Conservation (phyloP, 768 basidiomycete genomes). For the Tricholoma matsutake region DNA sequence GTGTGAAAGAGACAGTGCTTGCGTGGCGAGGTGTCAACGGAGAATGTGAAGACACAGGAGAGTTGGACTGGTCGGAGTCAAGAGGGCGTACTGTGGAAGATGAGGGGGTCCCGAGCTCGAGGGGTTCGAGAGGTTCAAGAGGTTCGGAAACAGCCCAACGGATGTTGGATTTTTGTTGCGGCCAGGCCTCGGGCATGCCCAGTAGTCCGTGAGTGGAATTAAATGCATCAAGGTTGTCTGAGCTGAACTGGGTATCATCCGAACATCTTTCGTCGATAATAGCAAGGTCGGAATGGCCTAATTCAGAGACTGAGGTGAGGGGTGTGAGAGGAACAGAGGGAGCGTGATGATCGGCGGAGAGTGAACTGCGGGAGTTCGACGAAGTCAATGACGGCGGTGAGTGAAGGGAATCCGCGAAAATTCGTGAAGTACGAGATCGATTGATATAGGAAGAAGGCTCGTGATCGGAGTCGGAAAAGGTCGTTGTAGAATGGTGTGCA, state of each 20-base stretch:
- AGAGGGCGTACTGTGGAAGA: neutral
- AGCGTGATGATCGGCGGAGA: conserved; percentile 23
- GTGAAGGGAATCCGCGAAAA: conserved; percentile 15
- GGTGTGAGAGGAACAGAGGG: conserved; percentile 25
- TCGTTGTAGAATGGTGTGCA: conserved; percentile 9
- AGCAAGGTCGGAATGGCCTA: conserved; percentile 23
- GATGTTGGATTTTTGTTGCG: conserved; percentile 25
- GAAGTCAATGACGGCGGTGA: conserved; percentile 42
- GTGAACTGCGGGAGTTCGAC: conserved; percentile 37
- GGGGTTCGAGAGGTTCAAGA: conserved; percentile 1
- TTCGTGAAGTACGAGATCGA: conserved; percentile 23
- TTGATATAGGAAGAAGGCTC: conserved; percentile 9
- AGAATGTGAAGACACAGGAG: conserved; percentile 4
- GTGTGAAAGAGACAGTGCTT: conserved; percentile 17
- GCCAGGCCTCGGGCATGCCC: conserved; percentile 20
- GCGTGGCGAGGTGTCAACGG: conserved; percentile 13
- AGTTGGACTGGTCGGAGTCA: neutral
- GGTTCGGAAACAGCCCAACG: conserved; percentile 11
- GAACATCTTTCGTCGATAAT: conserved; percentile 37
- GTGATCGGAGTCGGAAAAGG: conserved; percentile 13
- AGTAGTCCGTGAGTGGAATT: conserved; percentile 10
- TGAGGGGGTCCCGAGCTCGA: neutral
- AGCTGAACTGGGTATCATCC: conserved; percentile 5
- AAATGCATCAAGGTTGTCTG: conserved; percentile 7
- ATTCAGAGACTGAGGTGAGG: conserved; percentile 25